These are phyloP conservation scores for Lactarius trivialis DNA, from an alignment of 768 basidiomycete species.

Conservation along the genomic window DNA sequence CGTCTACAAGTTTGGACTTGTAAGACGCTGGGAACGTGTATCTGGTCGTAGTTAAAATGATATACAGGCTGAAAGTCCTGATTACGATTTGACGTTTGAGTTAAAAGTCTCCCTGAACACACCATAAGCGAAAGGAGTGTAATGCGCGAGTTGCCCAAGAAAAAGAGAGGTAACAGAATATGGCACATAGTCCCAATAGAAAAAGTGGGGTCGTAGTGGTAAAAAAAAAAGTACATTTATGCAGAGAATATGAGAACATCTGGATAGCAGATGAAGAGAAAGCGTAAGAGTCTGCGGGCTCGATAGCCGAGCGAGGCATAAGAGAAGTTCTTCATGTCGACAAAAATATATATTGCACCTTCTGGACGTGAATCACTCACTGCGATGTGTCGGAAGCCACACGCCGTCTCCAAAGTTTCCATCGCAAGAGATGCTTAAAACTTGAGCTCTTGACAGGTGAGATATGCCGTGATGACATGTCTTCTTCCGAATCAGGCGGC, in stretches of 20 bases:
- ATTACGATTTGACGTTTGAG: not conserved
- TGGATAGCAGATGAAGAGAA: not conserved
- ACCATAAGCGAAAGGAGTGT: not conserved
- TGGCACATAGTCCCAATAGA: not conserved
- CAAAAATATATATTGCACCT: not conserved
- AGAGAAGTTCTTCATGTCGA: not conserved
- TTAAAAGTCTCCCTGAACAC: not conserved
- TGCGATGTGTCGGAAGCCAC: not conserved
- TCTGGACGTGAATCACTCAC: not conserved
- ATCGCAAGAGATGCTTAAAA: not conserved
- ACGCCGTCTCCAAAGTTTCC: conserved; percentile 10
- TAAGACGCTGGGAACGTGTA: not conserved
- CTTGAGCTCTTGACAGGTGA: not conserved
- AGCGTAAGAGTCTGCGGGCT: not conserved
- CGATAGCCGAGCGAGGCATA: not conserved
- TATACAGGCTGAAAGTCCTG: not conserved
- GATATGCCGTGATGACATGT: not conserved
- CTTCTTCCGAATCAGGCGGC: conserved; percentile 31
- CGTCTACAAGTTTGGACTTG: not conserved
- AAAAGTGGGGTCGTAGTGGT: not conserved
- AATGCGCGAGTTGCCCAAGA: not conserved
- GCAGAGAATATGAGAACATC: not conserved
- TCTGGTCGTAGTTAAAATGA: not conserved
- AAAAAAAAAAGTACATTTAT: not conserved
- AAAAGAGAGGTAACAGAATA: not conserved